Percentiles rank a stretch among this genome's conserved stretches.
phyloP scores from a whole-genome alignment of 306 rosid genomes.

The Macrotyloma uniflorum region DNA sequence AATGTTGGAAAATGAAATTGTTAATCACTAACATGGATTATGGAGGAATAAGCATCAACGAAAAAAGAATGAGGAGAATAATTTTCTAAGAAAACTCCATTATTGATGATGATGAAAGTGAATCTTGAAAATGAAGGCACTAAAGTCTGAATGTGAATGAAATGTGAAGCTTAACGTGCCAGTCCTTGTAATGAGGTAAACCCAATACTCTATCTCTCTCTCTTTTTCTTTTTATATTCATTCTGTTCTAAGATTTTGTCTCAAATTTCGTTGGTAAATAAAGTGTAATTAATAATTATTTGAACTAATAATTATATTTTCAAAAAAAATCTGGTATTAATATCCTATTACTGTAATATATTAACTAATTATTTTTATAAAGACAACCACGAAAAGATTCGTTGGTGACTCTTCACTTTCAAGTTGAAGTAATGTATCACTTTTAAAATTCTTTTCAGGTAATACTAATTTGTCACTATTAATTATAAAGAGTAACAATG shows the following conservation, averaged over 20 bases:
- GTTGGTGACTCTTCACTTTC: conserved; percentile 10
- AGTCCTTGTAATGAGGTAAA: too few species aligned
- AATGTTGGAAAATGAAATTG: neutral
- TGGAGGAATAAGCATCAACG: neutral
- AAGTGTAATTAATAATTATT: too few species aligned
- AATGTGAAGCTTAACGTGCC: conserved; percentile 21
- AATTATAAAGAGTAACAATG: neutral
- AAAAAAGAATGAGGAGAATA: neutral
- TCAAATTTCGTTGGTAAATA: too few species aligned
- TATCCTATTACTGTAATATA: too few species aligned
- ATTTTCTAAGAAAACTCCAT: conserved; percentile 27
- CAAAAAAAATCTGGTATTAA: too few species aligned
- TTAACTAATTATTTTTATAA: neutral
- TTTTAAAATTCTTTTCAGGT: neutral
- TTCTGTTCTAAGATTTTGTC: too few species aligned
- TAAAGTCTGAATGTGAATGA: neutral
- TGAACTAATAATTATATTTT: too few species aligned
- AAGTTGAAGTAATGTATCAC: neutral
- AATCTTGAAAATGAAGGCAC: conserved; percentile 37
- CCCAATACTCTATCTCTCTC: neutral
- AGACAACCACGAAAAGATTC: neutral
- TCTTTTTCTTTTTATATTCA: too few species aligned
- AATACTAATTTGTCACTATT: neutral
- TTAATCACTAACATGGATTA: neutral
- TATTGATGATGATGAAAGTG: conserved; percentile 28